Percentiles rank a stretch among this genome's conserved stretches.
Evolutionary conservation across 768 basidiomycete genomes (phyloP).

Genomic region (Mycena belliarum): DNA sequence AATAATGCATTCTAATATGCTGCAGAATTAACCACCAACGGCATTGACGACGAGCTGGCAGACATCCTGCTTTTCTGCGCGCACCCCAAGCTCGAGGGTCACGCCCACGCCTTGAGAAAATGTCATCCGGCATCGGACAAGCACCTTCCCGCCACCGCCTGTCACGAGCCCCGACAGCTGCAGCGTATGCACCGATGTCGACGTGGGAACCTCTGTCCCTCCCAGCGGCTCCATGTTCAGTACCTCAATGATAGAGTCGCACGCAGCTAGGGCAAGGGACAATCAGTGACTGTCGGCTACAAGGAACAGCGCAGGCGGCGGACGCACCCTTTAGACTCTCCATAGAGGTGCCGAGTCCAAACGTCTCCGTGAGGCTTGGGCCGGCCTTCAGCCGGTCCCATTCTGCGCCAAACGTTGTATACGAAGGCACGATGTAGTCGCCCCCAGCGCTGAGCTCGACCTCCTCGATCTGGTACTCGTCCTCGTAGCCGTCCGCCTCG

Average conservation of each 20-base stretch:
- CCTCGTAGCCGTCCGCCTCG: conserved; percentile 98
- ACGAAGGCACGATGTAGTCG: conserved; percentile 96
- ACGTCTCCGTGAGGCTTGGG: conserved; percentile 86
- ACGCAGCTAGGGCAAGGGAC: conserved; percentile 65
- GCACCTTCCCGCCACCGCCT: conserved; percentile 94
- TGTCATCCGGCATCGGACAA: conserved; percentile 95
- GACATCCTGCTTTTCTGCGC: conserved; percentile 87
- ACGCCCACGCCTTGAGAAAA: conserved; percentile 89
- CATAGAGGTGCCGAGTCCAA: conserved; percentile 80
- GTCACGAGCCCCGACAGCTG: conserved; percentile 89
- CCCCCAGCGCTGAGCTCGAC: conserved; percentile 89
- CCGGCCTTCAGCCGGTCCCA: conserved; percentile 90
- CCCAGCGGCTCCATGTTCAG: conserved; percentile 97
- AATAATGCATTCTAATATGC: background rate
- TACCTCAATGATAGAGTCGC: conserved; percentile 93
- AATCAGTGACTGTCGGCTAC: conserved; percentile 18
- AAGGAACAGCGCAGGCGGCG: conserved; percentile 1
- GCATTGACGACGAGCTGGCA: conserved; percentile 89
- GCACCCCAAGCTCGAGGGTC: conserved; percentile 86
- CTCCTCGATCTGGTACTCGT: conserved; percentile 97
- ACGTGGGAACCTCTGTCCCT: conserved; percentile 81
- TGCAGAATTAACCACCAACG: conserved; percentile 64
- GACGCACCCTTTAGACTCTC: conserved; percentile 89
- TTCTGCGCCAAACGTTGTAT: conserved; percentile 87
- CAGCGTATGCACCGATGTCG: conserved; percentile 88